Base-by-base conservation (phyloP, 2,329 filamentous ascomycete species). In the Fusarium compactum region DNA sequence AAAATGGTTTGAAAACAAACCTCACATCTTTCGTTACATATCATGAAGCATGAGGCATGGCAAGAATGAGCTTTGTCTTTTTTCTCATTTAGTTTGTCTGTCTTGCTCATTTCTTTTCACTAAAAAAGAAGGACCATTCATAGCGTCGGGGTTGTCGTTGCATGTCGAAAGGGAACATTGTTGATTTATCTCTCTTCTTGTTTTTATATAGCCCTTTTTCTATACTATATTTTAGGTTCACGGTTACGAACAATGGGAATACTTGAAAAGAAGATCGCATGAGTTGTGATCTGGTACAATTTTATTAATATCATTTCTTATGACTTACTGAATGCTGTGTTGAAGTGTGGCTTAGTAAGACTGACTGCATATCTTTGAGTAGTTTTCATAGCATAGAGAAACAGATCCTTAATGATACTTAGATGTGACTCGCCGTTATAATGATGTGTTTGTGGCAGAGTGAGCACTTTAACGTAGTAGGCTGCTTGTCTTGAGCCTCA, bases 81-180 rank as follows among this genome's bases (percentile, higher is more conserved):
- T 54, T 57, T 64, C 34, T 38, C 34, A 48, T 22, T 22, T 40
- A n/a, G 47, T 48, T 56, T 63, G 38, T 30, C 65, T n/a, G 38
- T 67, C 32, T 40, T 59, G 58, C 47, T 22, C 30, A 66, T 48
- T 67, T 58, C 54, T 38, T 45, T 25, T 32, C 53, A 66, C 20
- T n/a, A 38, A 68, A 72, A 62, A 74, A 68, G 65, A 73, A 62
- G 53, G 60, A 53, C 52, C 58, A 72, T 72, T 74, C 72, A 74
- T 74, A 74, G 72, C 72, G 72, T 69, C 43, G 60, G 72, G 72
- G 65, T 73, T 68, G 56, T 61, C 64, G 53, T 64, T 65, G 67
- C 70, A 67, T 34, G 51, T 69, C 44, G 47, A 54, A 53, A 46
- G 11, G 60, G 70, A 18, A 53, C 27, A 29, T 58, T 48, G 27